These are phyloP conservation scores for Taphrina confusa DNA, from an alignment of 1,139 yeast genomes.

Conservation along the genomic window DNA sequence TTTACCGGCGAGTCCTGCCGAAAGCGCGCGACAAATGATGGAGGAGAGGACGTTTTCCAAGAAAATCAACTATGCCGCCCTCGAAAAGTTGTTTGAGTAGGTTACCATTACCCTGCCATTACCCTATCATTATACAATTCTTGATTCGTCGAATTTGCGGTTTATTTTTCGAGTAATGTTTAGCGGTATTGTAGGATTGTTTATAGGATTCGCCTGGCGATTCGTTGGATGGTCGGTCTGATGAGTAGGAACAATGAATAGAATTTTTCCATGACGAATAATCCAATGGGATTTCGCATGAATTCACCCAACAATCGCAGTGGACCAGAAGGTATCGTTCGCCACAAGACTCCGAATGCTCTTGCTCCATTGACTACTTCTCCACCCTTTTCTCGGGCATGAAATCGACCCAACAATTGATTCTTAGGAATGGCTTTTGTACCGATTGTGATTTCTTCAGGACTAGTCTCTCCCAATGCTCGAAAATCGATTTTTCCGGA, in stretches of 20 bases:
- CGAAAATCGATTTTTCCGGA: not conserved
- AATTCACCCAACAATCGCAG: not conserved
- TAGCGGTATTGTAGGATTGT: too few relatives aligned
- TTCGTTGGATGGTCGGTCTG: conserved; percentile 2
- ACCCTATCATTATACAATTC: too few relatives aligned
- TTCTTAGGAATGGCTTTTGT: not conserved
- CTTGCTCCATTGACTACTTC: not conserved
- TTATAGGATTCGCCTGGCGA: not conserved
- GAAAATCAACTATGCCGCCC: conserved; percentile 82
- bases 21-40: conserved; percentile 70
- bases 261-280: not conserved
- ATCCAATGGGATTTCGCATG: not conserved
- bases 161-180: too few relatives aligned
- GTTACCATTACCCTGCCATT: not conserved
- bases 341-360: conserved; percentile 10
- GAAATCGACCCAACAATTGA: not conserved
- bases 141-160: too few relatives aligned
- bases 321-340: not conserved
- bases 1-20: conserved; percentile 66
- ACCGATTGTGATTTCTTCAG: not conserved
- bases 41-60: conserved; percentile 73
- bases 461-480: not conserved
- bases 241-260: not conserved
- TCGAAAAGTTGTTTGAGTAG: conserved; percentile 59
- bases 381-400: not conserved